phyloP scores from a whole-genome alignment of 768 basidiomycete species.

The Suillus alpinus region DNA sequence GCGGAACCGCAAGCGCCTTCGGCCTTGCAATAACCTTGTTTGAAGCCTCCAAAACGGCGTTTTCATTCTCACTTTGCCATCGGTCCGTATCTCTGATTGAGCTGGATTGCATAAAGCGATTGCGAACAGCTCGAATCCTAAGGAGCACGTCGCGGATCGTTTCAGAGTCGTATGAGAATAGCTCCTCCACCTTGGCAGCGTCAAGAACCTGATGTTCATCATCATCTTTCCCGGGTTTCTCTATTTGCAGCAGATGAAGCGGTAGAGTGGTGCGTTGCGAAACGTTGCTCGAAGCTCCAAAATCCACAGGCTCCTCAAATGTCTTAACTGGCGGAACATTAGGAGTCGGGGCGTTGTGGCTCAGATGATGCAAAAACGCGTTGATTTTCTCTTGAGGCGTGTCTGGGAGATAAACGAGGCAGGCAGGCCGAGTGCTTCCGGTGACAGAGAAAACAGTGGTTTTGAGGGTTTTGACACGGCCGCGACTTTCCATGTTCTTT shows the following conservation, averaged over 20 bases:
- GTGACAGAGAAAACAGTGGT: constrained; percentile 60
- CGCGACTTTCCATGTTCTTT: constrained; percentile 58
- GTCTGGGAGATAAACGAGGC: constrained; percentile 64
- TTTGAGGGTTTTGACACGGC: constrained; percentile 67
- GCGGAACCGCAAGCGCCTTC: constrained; percentile 12
- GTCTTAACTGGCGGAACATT: constrained; percentile 41
- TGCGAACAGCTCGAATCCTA: constrained; percentile 55
- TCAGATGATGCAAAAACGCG: constrained; percentile 55
- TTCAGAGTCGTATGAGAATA: constrained; percentile 51
- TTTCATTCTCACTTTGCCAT: constrained; percentile 63
- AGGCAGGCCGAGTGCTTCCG: constrained; percentile 56
- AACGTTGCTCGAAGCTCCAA: constrained; percentile 42
- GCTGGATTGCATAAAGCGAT: constrained; percentile 58
- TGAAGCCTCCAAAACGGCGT: constrained; percentile 54
- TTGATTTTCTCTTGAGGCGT: constrained; percentile 52
- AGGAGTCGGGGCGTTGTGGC: constrained; percentile 33
- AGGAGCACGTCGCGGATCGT: constrained; percentile 60
- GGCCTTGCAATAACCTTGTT: constrained; percentile 42
- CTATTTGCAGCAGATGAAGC: constrained; percentile 46
- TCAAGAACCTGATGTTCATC: constrained; percentile 48
- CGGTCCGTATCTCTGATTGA: constrained; percentile 44
- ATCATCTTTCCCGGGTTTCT: constrained; percentile 39
- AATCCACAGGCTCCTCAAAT: constrained; percentile 54
- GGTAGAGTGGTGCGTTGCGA: constrained; percentile 33
- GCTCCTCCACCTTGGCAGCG: constrained; percentile 42